Conservation (phyloP, 2,329 filamentous ascomycete genomes). For the Verticillium klebahnii region DNA sequence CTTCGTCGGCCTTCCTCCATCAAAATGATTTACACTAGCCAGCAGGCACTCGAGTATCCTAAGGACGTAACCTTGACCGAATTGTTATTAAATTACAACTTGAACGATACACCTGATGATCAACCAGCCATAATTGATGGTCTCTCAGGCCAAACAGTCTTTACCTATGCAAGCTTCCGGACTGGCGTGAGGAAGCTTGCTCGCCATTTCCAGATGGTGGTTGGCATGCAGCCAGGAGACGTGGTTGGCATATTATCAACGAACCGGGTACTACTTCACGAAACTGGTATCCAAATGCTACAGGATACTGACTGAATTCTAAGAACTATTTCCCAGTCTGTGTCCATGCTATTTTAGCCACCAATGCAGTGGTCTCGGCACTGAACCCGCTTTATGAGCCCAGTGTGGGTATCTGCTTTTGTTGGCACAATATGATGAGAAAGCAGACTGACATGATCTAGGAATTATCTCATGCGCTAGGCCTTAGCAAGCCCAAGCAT, state of each 20-base stretch:
- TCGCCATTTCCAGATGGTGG: slow-evolving; percentile 1
- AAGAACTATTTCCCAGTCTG: slow-evolving; percentile 8
- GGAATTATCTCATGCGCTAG: slow-evolving; percentile 5
- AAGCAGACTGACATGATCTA: neutral
- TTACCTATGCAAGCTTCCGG: slow-evolving; percentile 7
- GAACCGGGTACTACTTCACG: neutral
- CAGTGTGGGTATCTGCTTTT: neutral
- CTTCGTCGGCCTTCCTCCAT: neutral
- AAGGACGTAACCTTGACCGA: slow-evolving; percentile 4
- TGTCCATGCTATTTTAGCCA: slow-evolving; percentile 7
- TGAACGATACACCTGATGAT: slow-evolving; percentile 4
- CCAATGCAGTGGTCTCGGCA: slow-evolving; percentile 5
- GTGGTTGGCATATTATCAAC: slow-evolving; percentile 8
- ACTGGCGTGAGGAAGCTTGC: slow-evolving; percentile 5
- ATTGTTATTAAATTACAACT: slow-evolving; percentile 4
- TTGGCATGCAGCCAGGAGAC: neutral
- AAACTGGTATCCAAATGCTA: no score
- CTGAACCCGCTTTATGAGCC: slow-evolving; percentile 7
- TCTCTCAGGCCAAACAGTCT: slow-evolving; percentile 3
- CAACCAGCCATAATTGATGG: slow-evolving; percentile 7
- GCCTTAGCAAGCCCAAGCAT: slow-evolving; percentile 4
- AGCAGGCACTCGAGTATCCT: slow-evolving; percentile 2
- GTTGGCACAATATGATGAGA: neutral
- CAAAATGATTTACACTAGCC: slow-evolving; percentile 2
- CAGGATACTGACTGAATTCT: neutral